A percentile compares a stretch with the other conserved stretches of the same genome.
Conservation (phyloP, 1,284 basidiomycete genomes). For the Gomphus bonarii region DNA sequence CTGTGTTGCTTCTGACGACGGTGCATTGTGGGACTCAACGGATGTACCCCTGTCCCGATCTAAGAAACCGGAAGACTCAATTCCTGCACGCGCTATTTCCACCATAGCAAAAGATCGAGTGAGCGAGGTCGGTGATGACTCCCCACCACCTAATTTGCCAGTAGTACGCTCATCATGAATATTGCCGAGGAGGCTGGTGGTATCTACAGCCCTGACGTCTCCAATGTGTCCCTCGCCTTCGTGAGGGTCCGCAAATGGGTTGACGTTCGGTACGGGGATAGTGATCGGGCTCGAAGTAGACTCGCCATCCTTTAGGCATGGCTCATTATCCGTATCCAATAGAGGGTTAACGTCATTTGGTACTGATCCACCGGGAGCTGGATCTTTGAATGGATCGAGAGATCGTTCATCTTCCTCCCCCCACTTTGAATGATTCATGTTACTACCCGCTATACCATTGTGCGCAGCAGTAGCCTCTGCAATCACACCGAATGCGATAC, state of each 20-base stretch:
- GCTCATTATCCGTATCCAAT: conserved; percentile 15
- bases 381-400: conserved; percentile 39
- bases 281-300: conserved; percentile 29
- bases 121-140: conserved; percentile 11
- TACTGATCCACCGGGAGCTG: conserved; percentile 20
- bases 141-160: conserved; percentile 16
- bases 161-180: conserved; percentile 10
- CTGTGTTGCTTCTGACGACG: conserved; percentile 20
- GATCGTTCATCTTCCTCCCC: conserved; percentile 32
- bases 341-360: conserved; percentile 21
- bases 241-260: conserved; percentile 41
- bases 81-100: conserved; percentile 21
- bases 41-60: conserved; percentile 20
- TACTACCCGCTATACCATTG: conserved; percentile 22
- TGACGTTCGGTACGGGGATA: conserved; percentile 30
- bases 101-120: not conserved
- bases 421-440: conserved; percentile 22
- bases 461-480: not conserved
- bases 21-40: conserved; percentile 20
- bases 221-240: not conserved
- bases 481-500: conserved; percentile 7
- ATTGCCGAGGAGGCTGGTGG: conserved; percentile 21
- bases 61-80: conserved; percentile 15
- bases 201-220: conserved; percentile 21
- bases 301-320: conserved; percentile 25